Conservation (phyloP, 768 basidiomycete genomes). For the Chlorophyllum brunneum region DNA sequence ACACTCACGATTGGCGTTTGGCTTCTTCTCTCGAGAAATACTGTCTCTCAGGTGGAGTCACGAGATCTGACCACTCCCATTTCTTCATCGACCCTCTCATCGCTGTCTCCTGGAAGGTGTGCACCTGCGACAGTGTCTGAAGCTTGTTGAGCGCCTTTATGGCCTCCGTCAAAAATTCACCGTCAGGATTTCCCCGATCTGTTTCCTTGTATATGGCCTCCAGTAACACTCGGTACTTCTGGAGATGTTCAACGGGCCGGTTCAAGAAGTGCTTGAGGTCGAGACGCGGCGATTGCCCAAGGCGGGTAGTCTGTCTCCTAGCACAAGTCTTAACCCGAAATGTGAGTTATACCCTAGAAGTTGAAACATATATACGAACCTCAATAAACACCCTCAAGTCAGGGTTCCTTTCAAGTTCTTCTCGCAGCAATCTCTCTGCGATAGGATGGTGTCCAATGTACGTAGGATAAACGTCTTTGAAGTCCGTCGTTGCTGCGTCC, state of each 20-base stretch:
- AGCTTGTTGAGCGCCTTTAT: conserved; percentile 80
- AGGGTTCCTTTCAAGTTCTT: conserved; percentile 79
- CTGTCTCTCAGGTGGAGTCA: conserved; percentile 25
- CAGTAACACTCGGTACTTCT: conserved; percentile 79
- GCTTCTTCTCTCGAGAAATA: conserved; percentile 17
- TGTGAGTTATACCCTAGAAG: neutral
- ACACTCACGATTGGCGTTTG: conserved; percentile 73
- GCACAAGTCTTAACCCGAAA: conserved; percentile 37
- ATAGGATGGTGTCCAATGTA: conserved; percentile 85
- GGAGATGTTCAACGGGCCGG: conserved; percentile 76
- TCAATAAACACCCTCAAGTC: conserved; percentile 85
- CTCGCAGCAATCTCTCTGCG: conserved; percentile 82
- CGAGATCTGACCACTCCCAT: conserved; percentile 90
- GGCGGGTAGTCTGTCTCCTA: conserved; percentile 35
- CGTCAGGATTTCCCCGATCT: conserved; percentile 73
- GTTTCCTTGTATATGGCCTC: conserved; percentile 88
- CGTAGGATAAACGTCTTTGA: conserved; percentile 77
- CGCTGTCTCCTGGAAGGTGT: conserved; percentile 90
- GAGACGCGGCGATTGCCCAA: conserved; percentile 36
- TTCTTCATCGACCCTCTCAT: conserved; percentile 74
- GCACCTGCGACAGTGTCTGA: conserved; percentile 75
- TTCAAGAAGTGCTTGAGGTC: conserved; percentile 80
- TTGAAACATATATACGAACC: conserved; percentile 34
- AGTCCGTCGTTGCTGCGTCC: conserved; percentile 74
- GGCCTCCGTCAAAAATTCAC: conserved; percentile 79